Base-by-base conservation (phyloP, 495 filamentous ascomycete species). In the Eremomyces bilateralis region DNA sequence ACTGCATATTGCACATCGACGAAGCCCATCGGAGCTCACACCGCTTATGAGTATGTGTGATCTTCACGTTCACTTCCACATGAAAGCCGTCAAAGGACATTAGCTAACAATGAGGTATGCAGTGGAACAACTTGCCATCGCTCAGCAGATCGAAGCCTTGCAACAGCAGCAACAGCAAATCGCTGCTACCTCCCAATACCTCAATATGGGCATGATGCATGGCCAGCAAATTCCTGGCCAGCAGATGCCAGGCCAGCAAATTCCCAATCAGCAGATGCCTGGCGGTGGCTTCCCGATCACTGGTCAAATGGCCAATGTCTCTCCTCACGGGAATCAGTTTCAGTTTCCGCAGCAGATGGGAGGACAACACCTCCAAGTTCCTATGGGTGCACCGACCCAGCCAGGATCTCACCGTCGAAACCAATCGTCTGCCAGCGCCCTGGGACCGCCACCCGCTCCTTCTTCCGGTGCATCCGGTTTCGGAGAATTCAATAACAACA, bases 131-230 rank as follows among this genome's bases (percentile, higher is more conserved):
- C 68, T 95, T 46, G 83, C 88, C 50, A 78, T 97, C 56, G 85
- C 93, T 56, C 88, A 95, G 63, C 88, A 97, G 57, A 94, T 95
- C 51, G 84, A 97, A 59, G 64, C 85, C 57, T 69, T 97, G 44
- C 88, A 97, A 59, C 83, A 91, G 53, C 90, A 95, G 51, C 88
- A 97, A 50, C 90, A 95, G 57, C 90, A 95, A 51, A 90, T 95
- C 53, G 77, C 85, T 51, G 79, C 78, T 36, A 83, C 81, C 34
- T 83, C 94, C 45, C 84, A 91, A 56, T 95, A 93, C 58, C 77
- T 90, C 39, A 88, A 90, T 53, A 85, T 95, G 78, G 81, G 81
- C 44, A 74, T 95, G 62, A 65, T 97, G 42, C 76, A 73, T 39
- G 77, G 76, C 22, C 74, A 94, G 55, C 61, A 71, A 45, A 54